Evolutionary conservation across 306 rosid species (phyloP), one percentile per base, ranked within the genome.

Genomic region (Sphenostylis stenocarpa): DNA sequence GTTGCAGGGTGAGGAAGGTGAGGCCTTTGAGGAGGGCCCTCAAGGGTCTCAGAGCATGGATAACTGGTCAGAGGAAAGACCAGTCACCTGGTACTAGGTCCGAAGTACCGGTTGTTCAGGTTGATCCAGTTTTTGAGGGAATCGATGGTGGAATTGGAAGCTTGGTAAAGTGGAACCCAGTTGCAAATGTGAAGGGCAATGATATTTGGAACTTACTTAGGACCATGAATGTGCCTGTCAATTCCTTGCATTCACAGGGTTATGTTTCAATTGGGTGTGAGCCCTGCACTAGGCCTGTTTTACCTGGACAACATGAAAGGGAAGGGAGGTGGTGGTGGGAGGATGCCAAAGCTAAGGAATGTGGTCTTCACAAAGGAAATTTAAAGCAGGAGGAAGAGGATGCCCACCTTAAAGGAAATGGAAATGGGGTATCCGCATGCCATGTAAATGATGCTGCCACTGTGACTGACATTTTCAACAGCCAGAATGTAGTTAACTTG

Each of bases 321-420:
- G 98, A 93, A 33, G 98, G 98, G 38, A 88, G 98, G 77, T 93
- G 98, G 98, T 93, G 98, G 98, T 93, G 98, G 98, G 97, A 93
- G 86, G 98, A 93, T 64, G 91, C 98, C 69, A 91, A 89, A 77
- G 97, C 97, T 0, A 93, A 93, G 79, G 98, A 93, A 78, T 93
- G 97, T 33, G 98, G 98, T 67, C 97, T 93, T 63, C 98, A 93
- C 84, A 93, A 89, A 73, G 98, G 98, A 47, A 93, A 93, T 70
- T 67, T 93, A 29, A 91, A 89, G 67, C 86, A 87, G 67, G 83
- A 86, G 80, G 90, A 79, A 78, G 93, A 79, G 11, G 85, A 73
- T 26, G 81, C 81, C 24, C 81, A 86, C 21, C 61, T 58, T 53
- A 79, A 86, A 71, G 91, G 85, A 16, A 84, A 24, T 56, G 61